Evolutionary conservation across 1,139 yeast species (phyloP).

Genomic region (Diutina scorzettiae): DNA sequence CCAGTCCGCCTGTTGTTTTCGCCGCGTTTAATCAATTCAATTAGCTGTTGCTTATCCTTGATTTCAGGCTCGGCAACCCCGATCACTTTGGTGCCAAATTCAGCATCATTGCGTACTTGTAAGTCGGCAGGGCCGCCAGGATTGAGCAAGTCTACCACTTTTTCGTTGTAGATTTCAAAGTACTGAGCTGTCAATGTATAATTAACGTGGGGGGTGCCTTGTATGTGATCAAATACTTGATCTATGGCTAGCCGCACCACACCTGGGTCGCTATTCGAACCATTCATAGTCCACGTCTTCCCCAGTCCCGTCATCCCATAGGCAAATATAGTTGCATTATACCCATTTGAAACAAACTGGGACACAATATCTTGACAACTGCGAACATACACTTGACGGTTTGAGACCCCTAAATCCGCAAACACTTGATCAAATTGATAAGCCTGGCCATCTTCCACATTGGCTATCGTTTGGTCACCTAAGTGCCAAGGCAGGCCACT

Average conservation of each 20-base stretch:
- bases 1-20: constrained; percentile 70
- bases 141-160: constrained; percentile 55
- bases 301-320: constrained; percentile 97
- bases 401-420: constrained; percentile 33
- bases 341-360: constrained; percentile 60
- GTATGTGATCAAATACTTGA: constrained; percentile 46
- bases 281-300: constrained; percentile 86
- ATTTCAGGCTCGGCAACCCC: constrained; percentile 61
- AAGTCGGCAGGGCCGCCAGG: constrained; percentile 28
- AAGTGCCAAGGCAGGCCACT: constrained; percentile 1
- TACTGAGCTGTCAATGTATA: constrained; percentile 52
- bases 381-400: constrained; percentile 47
- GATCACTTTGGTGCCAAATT: constrained; percentile 62
- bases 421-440: constrained; percentile 75
- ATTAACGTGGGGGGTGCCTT: constrained; percentile 14
- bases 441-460: constrained; percentile 37
- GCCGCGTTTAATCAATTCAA: constrained; percentile 52
- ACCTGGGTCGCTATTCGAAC: constrained; percentile 57
- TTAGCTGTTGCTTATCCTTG: constrained; percentile 43
- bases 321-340: constrained; percentile 82
- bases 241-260: constrained; percentile 64
- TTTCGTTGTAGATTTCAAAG: constrained; percentile 85
- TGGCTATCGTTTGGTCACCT: constrained; percentile 28
- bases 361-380: constrained; percentile 53
- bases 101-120: constrained; percentile 64